Evolutionary conservation across 2,329 filamentous ascomycete genomes (phyloP).

Genomic region (Fusarium fracticaudum): DNA sequence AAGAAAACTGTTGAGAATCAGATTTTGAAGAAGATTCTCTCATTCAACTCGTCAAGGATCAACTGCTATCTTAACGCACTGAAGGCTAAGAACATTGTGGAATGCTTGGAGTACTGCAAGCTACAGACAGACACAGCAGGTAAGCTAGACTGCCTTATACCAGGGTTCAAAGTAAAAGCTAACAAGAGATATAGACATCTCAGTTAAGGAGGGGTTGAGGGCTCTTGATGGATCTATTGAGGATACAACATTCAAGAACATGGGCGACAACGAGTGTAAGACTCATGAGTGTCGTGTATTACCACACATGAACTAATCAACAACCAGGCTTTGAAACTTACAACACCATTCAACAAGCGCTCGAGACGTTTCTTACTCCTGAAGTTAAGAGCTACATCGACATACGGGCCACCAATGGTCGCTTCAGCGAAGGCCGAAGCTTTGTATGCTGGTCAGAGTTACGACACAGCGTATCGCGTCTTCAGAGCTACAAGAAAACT

Average conservation of each 20-base stretch:
- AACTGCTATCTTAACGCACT: conserved; percentile 29
- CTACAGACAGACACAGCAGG: neutral
- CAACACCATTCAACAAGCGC: neutral
- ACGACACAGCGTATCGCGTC: conserved; percentile 41
- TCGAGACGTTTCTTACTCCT: conserved; percentile 6
- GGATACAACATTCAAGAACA: neutral
- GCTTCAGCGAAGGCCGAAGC: conserved; percentile 22
- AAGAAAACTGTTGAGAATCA: neutral
- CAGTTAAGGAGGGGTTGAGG: neutral
- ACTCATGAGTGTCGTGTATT: fast-evolving
- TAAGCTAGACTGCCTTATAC: neutral
- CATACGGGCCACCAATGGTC: conserved; percentile 7
- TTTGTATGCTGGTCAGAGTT: conserved; percentile 45
- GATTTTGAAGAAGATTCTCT: conserved; percentile 24
- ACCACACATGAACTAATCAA: neutral
- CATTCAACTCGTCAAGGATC: conserved; percentile 32
- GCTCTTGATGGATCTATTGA: neutral
- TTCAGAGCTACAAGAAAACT: conserved; percentile 36
- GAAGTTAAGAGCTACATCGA: conserved; percentile 5
- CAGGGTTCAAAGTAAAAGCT: neutral
- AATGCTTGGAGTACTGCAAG: conserved; percentile 25
- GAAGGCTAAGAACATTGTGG: neutral
- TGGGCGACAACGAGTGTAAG: neutral
- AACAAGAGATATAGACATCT: neutral
- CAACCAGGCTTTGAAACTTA: conserved; percentile 11